These are phyloP conservation scores for Citrus australasica DNA, from an alignment of 345 rosid genomes.

Conservation along the genomic window DNA sequence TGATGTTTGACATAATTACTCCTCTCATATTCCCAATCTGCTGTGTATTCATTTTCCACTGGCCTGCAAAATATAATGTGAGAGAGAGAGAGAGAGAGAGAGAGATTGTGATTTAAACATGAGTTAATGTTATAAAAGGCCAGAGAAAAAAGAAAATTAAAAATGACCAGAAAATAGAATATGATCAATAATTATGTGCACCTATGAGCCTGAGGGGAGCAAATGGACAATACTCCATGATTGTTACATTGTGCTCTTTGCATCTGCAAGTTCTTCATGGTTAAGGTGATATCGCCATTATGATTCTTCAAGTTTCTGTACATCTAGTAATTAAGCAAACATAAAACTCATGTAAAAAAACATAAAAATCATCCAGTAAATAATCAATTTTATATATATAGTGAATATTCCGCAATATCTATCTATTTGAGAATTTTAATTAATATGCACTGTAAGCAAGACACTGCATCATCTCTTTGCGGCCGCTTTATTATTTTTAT, in stretches of 20 bases:
- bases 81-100: no score
- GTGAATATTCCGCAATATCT: neutral
- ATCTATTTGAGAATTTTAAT: no score
- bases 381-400: no score
- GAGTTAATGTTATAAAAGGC: no score
- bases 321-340: conserved; percentile 14
- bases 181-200: neutral
- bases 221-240: neutral
- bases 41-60: neutral
- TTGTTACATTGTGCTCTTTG: neutral
- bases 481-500: neutral
- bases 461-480: neutral
- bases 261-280: neutral
- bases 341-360: neutral
- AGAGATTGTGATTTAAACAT: no score
- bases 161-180: neutral
- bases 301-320: conserved; percentile 6
- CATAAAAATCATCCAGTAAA: neutral
- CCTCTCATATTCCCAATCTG: neutral
- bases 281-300: neutral
- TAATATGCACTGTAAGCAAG: neutral
- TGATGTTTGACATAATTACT: neutral
- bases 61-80: neutral
- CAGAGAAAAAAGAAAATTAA: no score
- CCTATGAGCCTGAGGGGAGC: conserved; percentile 11